phyloP scores from a whole-genome alignment of 2,329 filamentous ascomycete species.

The Arthrinium phaeospermum region DNA sequence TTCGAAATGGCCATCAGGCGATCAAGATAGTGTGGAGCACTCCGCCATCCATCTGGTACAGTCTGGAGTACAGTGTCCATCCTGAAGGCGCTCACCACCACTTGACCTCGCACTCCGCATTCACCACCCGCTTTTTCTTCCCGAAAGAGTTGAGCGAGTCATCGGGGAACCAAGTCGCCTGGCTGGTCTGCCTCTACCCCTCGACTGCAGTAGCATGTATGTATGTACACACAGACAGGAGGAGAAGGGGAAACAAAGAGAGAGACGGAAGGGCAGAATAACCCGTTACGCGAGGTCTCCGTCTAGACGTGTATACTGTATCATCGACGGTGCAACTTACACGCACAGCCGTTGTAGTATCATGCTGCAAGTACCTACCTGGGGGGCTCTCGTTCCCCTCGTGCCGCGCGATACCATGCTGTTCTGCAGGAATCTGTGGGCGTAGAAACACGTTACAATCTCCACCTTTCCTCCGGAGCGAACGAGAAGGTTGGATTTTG shows the following conservation, averaged over 20 bases:
- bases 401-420: conserved; percentile 4
- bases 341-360: conserved; percentile 4
- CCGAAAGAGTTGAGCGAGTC: not conserved
- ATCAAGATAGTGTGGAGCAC: conserved; percentile 20
- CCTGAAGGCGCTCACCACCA: conserved; percentile 10
- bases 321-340: conserved; percentile 3
- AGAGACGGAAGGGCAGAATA: not conserved
- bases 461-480: conserved; percentile 9
- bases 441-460: conserved; percentile 13
- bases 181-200: not conserved
- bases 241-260: not conserved
- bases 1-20: conserved; percentile 19
- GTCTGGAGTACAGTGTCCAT: not conserved
- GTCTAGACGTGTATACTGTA: conserved; percentile 7
- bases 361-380: not conserved
- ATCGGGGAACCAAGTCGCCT: not conserved
- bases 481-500: not conserved
- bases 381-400: not conserved
- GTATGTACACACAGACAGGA: not conserved
- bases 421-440: conserved; percentile 12
- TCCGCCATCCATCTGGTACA: conserved; percentile 12
- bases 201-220: not conserved
- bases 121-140: conserved; percentile 7
- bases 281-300: not conserved
- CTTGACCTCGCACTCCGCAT: conserved; percentile 13